These are phyloP conservation scores for Psidium friedrichsthalianum DNA, from an alignment of 345 rosid species.

Conservation along the genomic window DNA sequence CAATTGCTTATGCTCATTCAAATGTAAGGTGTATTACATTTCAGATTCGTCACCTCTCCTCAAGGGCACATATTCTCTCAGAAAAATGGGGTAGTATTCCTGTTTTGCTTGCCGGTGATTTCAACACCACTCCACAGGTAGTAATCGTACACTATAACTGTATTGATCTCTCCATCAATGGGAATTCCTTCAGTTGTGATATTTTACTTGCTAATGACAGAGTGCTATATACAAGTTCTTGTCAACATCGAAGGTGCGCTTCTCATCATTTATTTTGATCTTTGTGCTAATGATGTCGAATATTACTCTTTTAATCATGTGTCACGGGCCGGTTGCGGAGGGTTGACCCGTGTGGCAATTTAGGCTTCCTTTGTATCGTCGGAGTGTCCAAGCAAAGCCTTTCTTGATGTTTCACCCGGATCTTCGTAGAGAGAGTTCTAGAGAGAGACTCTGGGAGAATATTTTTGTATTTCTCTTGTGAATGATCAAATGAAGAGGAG, in stretches of 20 bases:
- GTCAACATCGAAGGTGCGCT: constrained; percentile 51
- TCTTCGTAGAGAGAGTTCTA: too few relatives aligned
- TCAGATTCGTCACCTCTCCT: constrained; percentile 48
- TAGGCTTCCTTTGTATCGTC: too few relatives aligned
- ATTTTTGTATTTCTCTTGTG: too few relatives aligned
- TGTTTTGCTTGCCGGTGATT: constrained; percentile 46
- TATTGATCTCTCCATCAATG: neutral
- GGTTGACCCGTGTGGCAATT: too few relatives aligned
- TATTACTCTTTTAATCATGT: neutral
- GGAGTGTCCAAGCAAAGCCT: too few relatives aligned
- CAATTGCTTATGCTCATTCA: neutral
- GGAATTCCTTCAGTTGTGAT: neutral
- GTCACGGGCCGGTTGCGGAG: too few relatives aligned
- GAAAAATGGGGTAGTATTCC: constrained; percentile 68
- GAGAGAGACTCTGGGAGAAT: too few relatives aligned
- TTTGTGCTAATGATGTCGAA: neutral
- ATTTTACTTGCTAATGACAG: constrained; percentile 22
- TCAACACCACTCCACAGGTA: constrained; percentile 67
- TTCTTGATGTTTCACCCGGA: too few relatives aligned
- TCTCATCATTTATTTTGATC: neutral
- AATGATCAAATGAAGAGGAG: too few relatives aligned
- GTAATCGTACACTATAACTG: neutral
- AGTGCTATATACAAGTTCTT: constrained; percentile 74
- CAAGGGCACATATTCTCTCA: constrained; percentile 55
- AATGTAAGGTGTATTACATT: constrained; percentile 1